Evolutionary conservation across 208 protist species (phyloP), one percentile per base, ranked within the genome.

Genomic region (Trypanosoma boissoni): DNA sequence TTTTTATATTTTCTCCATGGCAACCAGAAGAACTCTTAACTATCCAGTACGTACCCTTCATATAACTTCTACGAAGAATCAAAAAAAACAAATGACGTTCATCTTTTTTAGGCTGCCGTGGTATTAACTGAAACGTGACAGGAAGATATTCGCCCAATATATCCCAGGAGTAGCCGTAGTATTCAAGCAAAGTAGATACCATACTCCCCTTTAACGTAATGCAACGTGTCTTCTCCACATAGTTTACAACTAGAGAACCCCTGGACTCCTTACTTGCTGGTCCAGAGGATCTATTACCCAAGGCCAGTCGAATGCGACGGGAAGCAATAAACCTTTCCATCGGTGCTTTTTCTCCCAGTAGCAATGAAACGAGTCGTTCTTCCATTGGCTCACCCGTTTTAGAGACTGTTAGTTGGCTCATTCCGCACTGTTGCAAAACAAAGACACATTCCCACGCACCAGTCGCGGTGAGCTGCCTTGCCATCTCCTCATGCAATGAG

Each of bases 161-260:
- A 14, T 74, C 39, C 80, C 83, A 90, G 50, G 75, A 69, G 42
- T 80, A 42, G 16, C 72, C 55, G 57, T 88, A 71, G 63, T 90
- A 65, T n/a, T 64, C 62, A 29, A 87, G 73, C 36, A 93, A 52
- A 10, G 81, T 86, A n/a, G 72, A 57, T 55, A 93, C 86, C 86
- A 93, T 93, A 20, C 68, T 71, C 41, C 78, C 78, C 39, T 90
- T 93, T 23, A 93, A 65, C 5, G 86, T 93, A 42, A 93, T 81
- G 39, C 68, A 80, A 21, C 81, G 76, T 23, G 76, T 78, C 39
- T 72, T 81, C 53, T 88, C 79, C 2, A 92, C 70, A 69, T 75
- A 88, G 53, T 89, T 76, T 7, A 88, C 69, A 39, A 92, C 57
- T 46, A 80, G 72, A 12, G 41, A 42, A 57, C 78, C n/a, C n/a